phyloP scores from a whole-genome alignment of 1,284 basidiomycete genomes.

The Trichosporon sp. region DNA sequence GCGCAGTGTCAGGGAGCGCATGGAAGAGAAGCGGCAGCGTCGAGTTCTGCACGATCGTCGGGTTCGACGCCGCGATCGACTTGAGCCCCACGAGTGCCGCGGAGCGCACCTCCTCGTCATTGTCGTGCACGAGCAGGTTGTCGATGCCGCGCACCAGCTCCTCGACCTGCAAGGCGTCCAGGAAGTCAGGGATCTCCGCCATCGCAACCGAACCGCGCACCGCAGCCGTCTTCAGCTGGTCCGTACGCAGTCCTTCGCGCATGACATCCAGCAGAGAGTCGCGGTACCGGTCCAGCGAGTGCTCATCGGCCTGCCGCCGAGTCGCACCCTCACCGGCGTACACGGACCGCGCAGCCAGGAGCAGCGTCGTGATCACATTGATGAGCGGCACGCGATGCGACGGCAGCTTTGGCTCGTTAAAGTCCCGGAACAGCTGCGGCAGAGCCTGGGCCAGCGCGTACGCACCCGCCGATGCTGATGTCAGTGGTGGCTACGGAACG shows the following conservation, averaged over 20 bases:
- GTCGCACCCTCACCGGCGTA: constrained; percentile 31
- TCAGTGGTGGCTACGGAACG: background rate
- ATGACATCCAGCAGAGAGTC: constrained; percentile 59
- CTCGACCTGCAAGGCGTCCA: constrained; percentile 67
- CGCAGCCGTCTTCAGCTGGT: constrained; percentile 56
- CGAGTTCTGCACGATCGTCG: constrained; percentile 66
- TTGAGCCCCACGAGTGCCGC: constrained; percentile 65
- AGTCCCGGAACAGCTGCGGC: constrained; percentile 69
- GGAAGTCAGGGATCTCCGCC: constrained; percentile 60
- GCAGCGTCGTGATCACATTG: constrained; percentile 53
- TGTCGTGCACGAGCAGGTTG: constrained; percentile 60
- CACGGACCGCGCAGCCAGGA: constrained; percentile 43
- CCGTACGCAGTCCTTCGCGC: constrained; percentile 41
- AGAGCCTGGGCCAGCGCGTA: constrained; percentile 65
- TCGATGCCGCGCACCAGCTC: constrained; percentile 74
- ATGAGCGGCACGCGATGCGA: constrained; percentile 70
- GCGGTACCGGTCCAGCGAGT: constrained; percentile 62
- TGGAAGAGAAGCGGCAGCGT: constrained; percentile 76
- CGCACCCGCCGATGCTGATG: constrained; percentile 63
- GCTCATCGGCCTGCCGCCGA: constrained; percentile 36
- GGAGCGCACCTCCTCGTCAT: constrained; percentile 57
- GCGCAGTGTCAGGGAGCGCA: constrained; percentile 65
- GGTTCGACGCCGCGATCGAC: constrained; percentile 60
- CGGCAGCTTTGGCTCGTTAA: constrained; percentile 69
- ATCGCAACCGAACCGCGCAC: constrained; percentile 60